Base-by-base conservation (phyloP, 345 rosid species). In the Bruguiera sexangula region DNA sequence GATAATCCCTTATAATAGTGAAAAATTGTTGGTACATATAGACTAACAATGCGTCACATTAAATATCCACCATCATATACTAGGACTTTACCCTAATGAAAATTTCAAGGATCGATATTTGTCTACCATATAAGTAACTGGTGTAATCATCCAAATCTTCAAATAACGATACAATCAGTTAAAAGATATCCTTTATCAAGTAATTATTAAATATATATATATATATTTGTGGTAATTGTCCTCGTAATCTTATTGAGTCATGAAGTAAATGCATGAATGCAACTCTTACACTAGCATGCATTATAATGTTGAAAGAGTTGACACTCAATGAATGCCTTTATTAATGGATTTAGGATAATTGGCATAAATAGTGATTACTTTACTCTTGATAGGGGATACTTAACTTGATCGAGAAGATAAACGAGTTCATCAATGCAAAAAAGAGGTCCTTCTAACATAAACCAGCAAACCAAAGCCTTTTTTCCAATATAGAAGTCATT, bases 21-120 rank as follows among this genome's bases (percentile, higher is more conserved):
- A 95, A 81, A 81, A 95, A 90, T 79, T 81, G 89, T 80, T 82
- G 92, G 82, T 92, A 96, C 98, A 96, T 96, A 78, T 90, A 85
- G 54, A 84, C 63, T 72, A 96, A 85, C 72, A 96, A 84, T 39
- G 77, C 83, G 77, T 96, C 94, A 51, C 97, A 96, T 82, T 90
- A 98, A 29, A 96, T 90, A 85, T 96, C 98, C 91, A 96, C 65
- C 99, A 96, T 96, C 78, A 92, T 93, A 34, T 89, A 94, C 62
- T 94, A 92, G 3, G 97, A 96, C 65, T 93, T 80, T 78, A 96
- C 98, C 82, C 85, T 90, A 24, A 97, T 92, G 69, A 92, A 96
- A 69, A 98, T 92, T 78, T 96, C 99, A 60, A 96, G 97, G 73
- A 96, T 92, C 7, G 90, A 84, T 37, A 85, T 76, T 80, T 93